phyloP scores from a whole-genome alignment of 2,329 filamentous ascomycete genomes.

The Kalaharituber pfeilii region DNA sequence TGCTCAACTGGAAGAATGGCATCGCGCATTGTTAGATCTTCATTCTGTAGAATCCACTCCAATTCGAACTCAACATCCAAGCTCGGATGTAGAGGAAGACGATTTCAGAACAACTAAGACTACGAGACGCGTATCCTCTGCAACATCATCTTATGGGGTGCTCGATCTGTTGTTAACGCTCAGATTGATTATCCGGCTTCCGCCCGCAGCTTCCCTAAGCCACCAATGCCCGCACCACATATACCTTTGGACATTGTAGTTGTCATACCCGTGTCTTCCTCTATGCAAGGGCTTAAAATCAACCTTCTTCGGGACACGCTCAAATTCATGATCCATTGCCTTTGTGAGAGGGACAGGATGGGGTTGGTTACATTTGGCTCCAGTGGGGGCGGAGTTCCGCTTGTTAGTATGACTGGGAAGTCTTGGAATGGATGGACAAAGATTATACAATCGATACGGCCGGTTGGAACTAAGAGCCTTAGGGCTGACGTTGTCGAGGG shows the following conservation, averaged over 20 bases:
- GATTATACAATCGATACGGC: slow-evolving; percentile 70
- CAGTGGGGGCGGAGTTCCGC: slow-evolving; percentile 74
- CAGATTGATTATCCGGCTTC: slow-evolving; percentile 82
- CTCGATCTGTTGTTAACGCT: slow-evolving; percentile 68
- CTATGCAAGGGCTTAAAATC: slow-evolving; percentile 99
- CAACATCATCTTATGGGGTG: slow-evolving; percentile 69
- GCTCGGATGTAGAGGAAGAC: slow-evolving; percentile 75
- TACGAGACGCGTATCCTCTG: slow-evolving; percentile 60
- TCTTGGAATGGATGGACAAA: slow-evolving; percentile 83
- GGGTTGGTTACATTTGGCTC: slow-evolving; percentile 93
- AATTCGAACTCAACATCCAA: slow-evolving; percentile 46
- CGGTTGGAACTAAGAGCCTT: slow-evolving; percentile 89
- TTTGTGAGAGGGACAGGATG: slow-evolving; percentile 91
- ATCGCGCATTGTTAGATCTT: slow-evolving; percentile 68
- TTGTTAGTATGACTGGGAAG: slow-evolving; percentile 97
- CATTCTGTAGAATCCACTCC: slow-evolving; percentile 48
- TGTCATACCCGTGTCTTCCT: slow-evolving; percentile 90
- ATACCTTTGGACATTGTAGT: slow-evolving; percentile 91
- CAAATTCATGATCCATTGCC: slow-evolving; percentile 73
- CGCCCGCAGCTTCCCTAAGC: slow-evolving; percentile 30
- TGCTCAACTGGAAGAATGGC: slow-evolving; percentile 76
- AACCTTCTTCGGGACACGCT: slow-evolving; percentile 81
- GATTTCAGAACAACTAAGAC: slow-evolving; percentile 45
- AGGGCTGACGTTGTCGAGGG: slow-evolving; percentile 94
- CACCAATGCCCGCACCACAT: slow-evolving; percentile 39